phyloP scores from a whole-genome alignment of 345 rosid species.

The Populus nigra region DNA sequence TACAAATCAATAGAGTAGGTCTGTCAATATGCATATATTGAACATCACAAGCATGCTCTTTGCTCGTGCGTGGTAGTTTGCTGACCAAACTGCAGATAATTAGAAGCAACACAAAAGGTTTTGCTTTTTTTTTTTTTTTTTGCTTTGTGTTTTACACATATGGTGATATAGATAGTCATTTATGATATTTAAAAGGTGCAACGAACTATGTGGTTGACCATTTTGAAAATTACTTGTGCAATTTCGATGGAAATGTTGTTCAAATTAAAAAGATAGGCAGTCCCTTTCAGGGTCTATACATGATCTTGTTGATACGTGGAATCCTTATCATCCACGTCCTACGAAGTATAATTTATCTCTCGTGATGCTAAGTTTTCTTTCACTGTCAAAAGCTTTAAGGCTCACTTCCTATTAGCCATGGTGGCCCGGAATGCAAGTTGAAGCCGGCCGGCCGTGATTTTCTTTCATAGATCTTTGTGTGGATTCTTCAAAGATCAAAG shows the following conservation, averaged over 20 bases:
- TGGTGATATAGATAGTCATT: no score
- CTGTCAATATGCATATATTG: no score
- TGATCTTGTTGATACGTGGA: conserved; percentile 22
- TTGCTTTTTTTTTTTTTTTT: background rate
- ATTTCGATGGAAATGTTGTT: background rate
- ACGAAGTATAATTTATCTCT: conserved; percentile 16
- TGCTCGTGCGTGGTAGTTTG: no score
- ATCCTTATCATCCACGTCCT: conserved; percentile 48
- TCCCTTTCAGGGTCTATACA: background rate
- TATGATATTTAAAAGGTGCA: background rate
- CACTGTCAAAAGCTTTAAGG: conserved; percentile 23
- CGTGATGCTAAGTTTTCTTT: conserved; percentile 11
- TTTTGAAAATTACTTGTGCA: background rate
- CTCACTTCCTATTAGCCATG: background rate
- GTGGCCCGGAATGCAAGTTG: conserved; percentile 32
- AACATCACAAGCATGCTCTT: no score
- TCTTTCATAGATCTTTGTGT: background rate
- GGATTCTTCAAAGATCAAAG: conserved; percentile 16
- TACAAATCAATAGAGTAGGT: no score
- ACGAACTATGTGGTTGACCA: conserved; percentile 1
- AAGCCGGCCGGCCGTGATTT: background rate
- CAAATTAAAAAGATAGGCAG: background rate
- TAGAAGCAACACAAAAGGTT: no score
- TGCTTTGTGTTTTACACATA: background rate
- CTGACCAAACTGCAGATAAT: no score